A percentile compares a stretch with the other conserved stretches of the same genome.
These are phyloP conservation scores for Collybia nuda DNA, from an alignment of 768 basidiomycete genomes.

Conservation along the genomic window DNA sequence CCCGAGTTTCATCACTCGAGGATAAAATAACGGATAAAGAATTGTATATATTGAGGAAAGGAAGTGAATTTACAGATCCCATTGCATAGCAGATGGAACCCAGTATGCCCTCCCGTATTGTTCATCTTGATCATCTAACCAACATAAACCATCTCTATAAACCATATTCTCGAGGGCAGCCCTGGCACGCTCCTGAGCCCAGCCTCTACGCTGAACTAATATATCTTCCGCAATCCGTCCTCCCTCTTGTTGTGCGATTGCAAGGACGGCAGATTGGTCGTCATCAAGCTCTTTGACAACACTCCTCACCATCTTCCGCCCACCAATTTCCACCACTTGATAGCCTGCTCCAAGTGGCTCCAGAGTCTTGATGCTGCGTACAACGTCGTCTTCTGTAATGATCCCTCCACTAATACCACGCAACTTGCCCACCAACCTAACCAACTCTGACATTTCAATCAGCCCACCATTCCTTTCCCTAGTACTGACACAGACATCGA, in stretches of 20 bases:
- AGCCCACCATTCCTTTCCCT: conserved; percentile 90
- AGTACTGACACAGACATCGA: conserved; percentile 88
- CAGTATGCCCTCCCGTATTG: conserved; percentile 70
- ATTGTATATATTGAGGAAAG: conserved; percentile 3
- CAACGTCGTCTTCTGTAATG: conserved; percentile 84
- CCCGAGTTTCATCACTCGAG: too few species aligned
- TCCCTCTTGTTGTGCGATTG: conserved; percentile 64
- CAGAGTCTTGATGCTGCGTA: conserved; percentile 82
- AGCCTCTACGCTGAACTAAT: conserved; percentile 62
- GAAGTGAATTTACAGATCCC: conserved; percentile 54
- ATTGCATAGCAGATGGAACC: conserved; percentile 86
- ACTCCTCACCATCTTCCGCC: conserved; percentile 79
- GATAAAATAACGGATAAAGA: too few species aligned
- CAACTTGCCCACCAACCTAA: conserved; percentile 75
- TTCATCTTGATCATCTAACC: conserved; percentile 91
- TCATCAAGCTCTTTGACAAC: conserved; percentile 90
- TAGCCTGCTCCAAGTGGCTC: conserved; percentile 92
- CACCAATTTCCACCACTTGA: conserved; percentile 74
- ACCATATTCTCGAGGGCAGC: conserved; percentile 89
- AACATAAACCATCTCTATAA: conserved; percentile 86
- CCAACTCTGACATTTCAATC: conserved; percentile 84
- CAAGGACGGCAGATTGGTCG: conserved; percentile 83
- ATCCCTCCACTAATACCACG: conserved; percentile 66
- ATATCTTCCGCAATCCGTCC: conserved; percentile 70
- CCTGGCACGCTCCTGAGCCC: conserved; percentile 76